phyloP scores from a whole-genome alignment of 2,329 filamentous ascomycete species.

The Lachnellula subtilissima region DNA sequence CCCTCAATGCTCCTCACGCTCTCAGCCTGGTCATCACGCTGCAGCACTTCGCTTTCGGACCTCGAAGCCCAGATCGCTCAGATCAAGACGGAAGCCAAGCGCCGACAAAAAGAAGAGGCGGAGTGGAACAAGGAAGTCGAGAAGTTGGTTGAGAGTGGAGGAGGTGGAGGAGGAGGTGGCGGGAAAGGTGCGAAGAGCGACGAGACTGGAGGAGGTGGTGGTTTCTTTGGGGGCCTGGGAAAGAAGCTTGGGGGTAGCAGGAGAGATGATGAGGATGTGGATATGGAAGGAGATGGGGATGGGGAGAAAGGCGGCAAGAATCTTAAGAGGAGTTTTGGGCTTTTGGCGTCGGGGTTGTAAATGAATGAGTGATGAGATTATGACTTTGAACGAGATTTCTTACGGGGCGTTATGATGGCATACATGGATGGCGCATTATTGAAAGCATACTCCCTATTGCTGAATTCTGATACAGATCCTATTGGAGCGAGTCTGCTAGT shows the following conservation, averaged over 20 bases:
- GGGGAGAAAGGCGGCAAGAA: conserved; percentile 42
- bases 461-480: background rate
- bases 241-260: conserved; percentile 20
- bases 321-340: conserved; percentile 41
- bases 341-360: conserved; percentile 4
- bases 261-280: conserved; percentile 19
- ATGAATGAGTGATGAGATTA: conserved; percentile 2
- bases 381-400: background rate
- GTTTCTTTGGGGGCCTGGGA: conserved; percentile 41
- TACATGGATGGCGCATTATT: background rate
- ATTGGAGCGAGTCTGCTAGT: conserved; percentile 15
- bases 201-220: conserved; percentile 46
- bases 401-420: background rate
- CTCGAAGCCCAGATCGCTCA: conserved; percentile 70
- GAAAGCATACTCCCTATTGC: background rate
- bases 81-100: conserved; percentile 56
- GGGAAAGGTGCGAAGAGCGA: conserved; percentile 33
- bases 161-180: conserved; percentile 35
- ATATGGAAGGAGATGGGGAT: conserved; percentile 53
- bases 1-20: conserved; percentile 64
- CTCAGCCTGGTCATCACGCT: conserved; percentile 72
- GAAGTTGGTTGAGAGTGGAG: conserved; percentile 37
- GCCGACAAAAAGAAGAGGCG: conserved; percentile 41
- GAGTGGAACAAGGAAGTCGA: conserved; percentile 29
- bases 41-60: conserved; percentile 65